These are phyloP conservation scores for Plasmodium fragile DNA, from an alignment of 169 alveolate genomes.

Conservation along the genomic window DNA sequence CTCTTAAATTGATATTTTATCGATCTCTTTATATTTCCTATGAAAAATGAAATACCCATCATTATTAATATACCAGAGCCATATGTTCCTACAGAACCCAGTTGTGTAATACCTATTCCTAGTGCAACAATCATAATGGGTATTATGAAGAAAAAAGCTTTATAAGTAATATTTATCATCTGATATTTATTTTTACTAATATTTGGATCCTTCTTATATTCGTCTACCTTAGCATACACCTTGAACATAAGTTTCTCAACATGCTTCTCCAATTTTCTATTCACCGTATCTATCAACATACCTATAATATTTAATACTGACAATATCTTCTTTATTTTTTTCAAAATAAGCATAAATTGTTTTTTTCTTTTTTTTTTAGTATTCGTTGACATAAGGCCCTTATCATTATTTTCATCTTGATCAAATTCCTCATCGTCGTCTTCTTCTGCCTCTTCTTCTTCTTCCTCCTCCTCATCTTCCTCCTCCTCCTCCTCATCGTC, in stretches of 20 bases:
- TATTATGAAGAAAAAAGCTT: not conserved
- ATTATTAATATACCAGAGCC: not conserved
- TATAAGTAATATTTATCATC: not conserved
- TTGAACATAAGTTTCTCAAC: not conserved
- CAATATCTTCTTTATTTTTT: not conserved
- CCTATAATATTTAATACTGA: not conserved
- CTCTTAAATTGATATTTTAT: not conserved
- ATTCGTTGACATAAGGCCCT: not conserved
- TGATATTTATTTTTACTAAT: not conserved
- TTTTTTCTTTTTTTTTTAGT: not conserved
- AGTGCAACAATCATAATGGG: not conserved
- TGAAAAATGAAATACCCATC: not conserved
- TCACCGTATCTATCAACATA: not conserved
- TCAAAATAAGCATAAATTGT: not conserved
- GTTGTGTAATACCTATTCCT: not conserved
- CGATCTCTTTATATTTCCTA: not conserved
- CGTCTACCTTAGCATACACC: not conserved
- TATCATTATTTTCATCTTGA: not conserved
- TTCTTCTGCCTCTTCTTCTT: not conserved
- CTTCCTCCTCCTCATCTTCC: no score
- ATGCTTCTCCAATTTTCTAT: not conserved
- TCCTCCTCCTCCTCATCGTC: no score
- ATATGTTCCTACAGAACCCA: not conserved
- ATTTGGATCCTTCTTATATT: not conserved
- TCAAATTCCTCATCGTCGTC: not conserved